Conservation (phyloP, 2,329 filamentous ascomycete species). For the Cercospora zeina region DNA sequence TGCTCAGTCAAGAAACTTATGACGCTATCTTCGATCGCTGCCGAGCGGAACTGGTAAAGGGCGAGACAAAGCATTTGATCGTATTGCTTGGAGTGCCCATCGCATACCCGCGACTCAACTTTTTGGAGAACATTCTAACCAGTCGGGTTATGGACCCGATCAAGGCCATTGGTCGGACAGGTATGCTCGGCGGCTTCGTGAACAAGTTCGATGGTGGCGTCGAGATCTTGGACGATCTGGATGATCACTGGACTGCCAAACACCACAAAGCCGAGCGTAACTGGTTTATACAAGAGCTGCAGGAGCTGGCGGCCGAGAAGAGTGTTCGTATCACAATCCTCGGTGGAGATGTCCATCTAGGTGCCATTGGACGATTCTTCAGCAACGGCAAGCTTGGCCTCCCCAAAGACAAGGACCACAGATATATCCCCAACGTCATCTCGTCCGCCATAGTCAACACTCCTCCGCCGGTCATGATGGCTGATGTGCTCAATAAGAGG, state of each 20-base stretch:
- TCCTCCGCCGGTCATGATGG: slow-evolving; percentile 82
- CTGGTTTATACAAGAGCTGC: slow-evolving; percentile 83
- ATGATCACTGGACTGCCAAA: slow-evolving; percentile 97
- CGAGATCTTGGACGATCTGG: slow-evolving; percentile 86
- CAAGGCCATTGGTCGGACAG: slow-evolving; percentile 81
- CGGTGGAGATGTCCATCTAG: slow-evolving; percentile 90
- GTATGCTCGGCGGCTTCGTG: slow-evolving; percentile 74
- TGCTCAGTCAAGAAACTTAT: slow-evolving; percentile 78
- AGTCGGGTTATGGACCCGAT: slow-evolving; percentile 83
- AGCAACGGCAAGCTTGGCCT: slow-evolving; percentile 77
- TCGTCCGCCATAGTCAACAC: slow-evolving; percentile 93
- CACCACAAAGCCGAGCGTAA: slow-evolving; percentile 89
- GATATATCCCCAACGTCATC: slow-evolving; percentile 95
- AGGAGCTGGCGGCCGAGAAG: slow-evolving; percentile 89
- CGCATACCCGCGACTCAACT: slow-evolving; percentile 52
- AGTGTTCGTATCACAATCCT: slow-evolving; percentile 89
- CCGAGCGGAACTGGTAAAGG: slow-evolving; percentile 76
- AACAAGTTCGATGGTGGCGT: slow-evolving; percentile 91
- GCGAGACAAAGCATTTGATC: slow-evolving; percentile 84
- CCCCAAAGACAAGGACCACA: slow-evolving; percentile 84
- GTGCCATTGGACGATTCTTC: slow-evolving; percentile 91
- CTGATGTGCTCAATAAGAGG: slow-evolving; percentile 87
- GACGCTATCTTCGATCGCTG: slow-evolving; percentile 83
- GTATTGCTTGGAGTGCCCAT: slow-evolving; percentile 75
- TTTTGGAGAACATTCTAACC: slow-evolving; percentile 70